Percentiles rank a stretch among this genome's conserved stretches.
Evolutionary conservation across 1,139 yeast species (phyloP).

Genomic region (Sugiyamaella pinicola): DNA sequence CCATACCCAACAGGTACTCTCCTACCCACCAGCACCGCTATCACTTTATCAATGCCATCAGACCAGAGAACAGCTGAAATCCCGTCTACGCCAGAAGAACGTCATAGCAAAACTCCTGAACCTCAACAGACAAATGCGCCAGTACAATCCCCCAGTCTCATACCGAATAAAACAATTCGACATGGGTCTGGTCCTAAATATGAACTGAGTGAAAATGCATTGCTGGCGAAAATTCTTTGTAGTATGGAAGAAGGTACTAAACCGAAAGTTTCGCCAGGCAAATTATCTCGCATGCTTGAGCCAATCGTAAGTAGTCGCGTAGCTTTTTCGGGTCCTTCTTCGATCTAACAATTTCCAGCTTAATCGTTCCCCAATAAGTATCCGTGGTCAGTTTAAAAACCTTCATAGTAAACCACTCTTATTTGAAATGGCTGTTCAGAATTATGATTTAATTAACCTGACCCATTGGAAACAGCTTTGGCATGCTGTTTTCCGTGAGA

Average conservation of each 20-base stretch:
- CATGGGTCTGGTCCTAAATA: neutral
- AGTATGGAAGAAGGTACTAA: conserved; percentile 10
- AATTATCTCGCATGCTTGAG: neutral
- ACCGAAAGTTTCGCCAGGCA: neutral
- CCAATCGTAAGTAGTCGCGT: conserved; percentile 4
- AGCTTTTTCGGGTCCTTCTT: neutral
- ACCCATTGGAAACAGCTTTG: conserved; percentile 2
- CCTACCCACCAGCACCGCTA: too few species aligned
- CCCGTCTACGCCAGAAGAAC: too few species aligned
- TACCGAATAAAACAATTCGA: neutral
- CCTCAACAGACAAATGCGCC: neutral
- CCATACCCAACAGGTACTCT: too few species aligned
- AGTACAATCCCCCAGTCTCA: neutral
- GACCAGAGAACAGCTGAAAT: too few species aligned
- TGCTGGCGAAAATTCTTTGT: conserved; percentile 4
- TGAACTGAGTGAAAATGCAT: conserved; percentile 6
- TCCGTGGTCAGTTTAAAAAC: neutral
- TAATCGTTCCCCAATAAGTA: neutral
- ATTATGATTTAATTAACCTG: neutral
- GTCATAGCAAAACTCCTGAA: neutral
- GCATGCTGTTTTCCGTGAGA: neutral
- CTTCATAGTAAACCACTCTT: neutral
- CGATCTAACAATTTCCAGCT: neutral
- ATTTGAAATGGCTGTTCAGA: neutral
- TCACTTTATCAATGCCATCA: too few species aligned